Conservation (phyloP, 345 rosid genomes). For the Brassica napus region DNA sequence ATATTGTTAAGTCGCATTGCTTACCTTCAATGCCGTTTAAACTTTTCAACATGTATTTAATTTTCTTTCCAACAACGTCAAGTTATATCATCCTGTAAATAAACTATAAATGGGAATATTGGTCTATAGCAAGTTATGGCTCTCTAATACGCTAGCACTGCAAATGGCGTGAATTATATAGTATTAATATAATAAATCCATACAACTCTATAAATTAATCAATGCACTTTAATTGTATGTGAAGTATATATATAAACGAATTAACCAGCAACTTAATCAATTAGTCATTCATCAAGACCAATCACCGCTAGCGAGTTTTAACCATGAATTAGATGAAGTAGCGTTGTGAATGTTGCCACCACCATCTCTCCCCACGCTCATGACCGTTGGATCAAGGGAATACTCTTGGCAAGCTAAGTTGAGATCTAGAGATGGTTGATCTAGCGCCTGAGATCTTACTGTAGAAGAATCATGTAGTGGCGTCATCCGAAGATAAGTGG, state of each 20-base stretch:
- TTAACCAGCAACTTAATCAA: slow-evolving; percentile 8
- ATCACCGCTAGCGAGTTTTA: slow-evolving; percentile 41
- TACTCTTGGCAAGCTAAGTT: slow-evolving; percentile 41
- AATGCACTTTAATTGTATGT: background rate
- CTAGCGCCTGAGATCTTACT: slow-evolving; percentile 11
- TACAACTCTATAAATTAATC: background rate
- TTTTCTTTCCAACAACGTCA: background rate
- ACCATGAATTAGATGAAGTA: slow-evolving; percentile 37
- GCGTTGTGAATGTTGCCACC: slow-evolving; percentile 16
- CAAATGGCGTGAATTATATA: background rate
- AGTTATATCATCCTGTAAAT: background rate
- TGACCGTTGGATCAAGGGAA: slow-evolving; percentile 29
- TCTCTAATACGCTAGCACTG: background rate
- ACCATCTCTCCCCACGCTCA: slow-evolving; percentile 30
- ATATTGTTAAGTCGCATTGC: background rate
- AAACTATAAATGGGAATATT: background rate
- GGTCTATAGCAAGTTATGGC: background rate
- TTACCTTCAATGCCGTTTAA: background rate
- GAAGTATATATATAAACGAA: background rate
- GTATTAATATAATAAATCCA: background rate
- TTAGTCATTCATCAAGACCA: slow-evolving; percentile 33
- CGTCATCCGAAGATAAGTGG: slow-evolving; percentile 40
- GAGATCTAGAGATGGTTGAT: slow-evolving; percentile 42
- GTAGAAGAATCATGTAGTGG: slow-evolving; percentile 20
- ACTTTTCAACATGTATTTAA: no score